These are phyloP conservation scores for Phoma sp. DNA, from an alignment of 2,329 filamentous ascomycete genomes.

Conservation along the genomic window DNA sequence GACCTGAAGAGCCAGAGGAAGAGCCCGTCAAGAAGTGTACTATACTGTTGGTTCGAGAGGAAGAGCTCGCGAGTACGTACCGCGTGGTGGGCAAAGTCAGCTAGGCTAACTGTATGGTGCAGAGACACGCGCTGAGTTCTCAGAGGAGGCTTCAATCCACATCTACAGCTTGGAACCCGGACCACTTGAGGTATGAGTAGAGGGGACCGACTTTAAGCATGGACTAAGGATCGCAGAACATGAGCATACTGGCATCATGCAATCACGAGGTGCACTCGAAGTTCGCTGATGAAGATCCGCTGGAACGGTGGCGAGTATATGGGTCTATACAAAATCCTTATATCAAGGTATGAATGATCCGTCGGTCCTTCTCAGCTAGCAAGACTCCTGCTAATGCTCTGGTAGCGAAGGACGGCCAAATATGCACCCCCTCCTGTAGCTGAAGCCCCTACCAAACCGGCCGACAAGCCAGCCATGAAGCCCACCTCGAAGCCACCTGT, in stretches of 20 bases:
- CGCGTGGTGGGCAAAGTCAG: background rate
- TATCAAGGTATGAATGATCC: conserved; percentile 57
- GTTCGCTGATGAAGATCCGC: conserved; percentile 63
- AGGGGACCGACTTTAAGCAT: conserved; percentile 43
- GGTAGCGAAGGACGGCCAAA: conserved; percentile 54
- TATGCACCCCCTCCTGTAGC: conserved; percentile 44
- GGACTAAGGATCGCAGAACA: conserved; percentile 55
- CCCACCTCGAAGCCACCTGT: conserved; percentile 28
- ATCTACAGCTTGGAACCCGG: conserved; percentile 83
- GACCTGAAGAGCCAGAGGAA: conserved; percentile 49
- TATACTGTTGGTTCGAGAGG: conserved; percentile 73
- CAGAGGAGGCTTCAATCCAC: conserved; percentile 78
- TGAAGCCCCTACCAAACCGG: conserved; percentile 19
- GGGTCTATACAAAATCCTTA: conserved; percentile 77
- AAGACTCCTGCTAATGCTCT: conserved; percentile 20
- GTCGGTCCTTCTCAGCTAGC: background rate
- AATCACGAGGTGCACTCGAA: conserved; percentile 67
- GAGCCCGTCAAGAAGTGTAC: conserved; percentile 63
- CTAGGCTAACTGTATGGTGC: conserved; percentile 21
- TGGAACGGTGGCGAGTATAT: conserved; percentile 66
- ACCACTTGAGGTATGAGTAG: conserved; percentile 64
- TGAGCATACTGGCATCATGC: conserved; percentile 74
- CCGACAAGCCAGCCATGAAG: conserved; percentile 24
- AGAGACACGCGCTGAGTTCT: conserved; percentile 73
- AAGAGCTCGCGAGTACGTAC: conserved; percentile 69